These are phyloP conservation scores for Cunninghamia lanceolata DNA, from an alignment of 75 land plant genomes.

Conservation along the genomic window DNA sequence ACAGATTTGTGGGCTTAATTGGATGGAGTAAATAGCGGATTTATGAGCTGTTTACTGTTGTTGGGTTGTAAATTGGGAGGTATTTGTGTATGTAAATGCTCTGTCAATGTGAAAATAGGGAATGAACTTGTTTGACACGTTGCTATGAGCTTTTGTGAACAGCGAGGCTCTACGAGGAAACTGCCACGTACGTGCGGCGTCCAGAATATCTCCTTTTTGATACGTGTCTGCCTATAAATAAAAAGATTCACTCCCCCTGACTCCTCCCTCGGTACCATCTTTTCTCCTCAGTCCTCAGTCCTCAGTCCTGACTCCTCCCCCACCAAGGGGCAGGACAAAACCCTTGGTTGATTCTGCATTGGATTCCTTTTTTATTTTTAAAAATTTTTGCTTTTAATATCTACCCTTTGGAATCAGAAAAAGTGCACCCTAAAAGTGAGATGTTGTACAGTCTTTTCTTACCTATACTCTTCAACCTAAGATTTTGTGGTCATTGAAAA, in stretches of 20 bases:
- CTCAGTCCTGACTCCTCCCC: background rate
- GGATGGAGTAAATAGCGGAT: background rate
- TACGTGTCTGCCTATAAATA: background rate
- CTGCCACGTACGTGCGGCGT: background rate
- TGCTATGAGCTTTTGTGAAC: background rate
- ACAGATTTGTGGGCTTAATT: background rate
- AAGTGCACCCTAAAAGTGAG: background rate
- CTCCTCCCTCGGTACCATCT: background rate
- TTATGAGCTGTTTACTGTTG: background rate
- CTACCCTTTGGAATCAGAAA: background rate
- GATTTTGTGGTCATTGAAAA: too few relatives aligned
- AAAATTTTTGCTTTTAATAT: background rate
- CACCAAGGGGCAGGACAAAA: background rate
- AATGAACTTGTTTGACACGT: conserved; percentile 7
- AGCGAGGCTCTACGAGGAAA: background rate
- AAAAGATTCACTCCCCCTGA: background rate
- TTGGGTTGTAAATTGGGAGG: background rate
- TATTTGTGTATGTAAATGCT: background rate
- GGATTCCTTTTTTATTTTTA: background rate
- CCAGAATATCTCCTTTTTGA: background rate
- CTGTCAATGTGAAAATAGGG: background rate
- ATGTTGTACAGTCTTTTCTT: too few relatives aligned
- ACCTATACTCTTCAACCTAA: too few relatives aligned
- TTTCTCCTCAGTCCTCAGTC: background rate
- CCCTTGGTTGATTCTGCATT: background rate